Conservation (phyloP, 1,284 basidiomycete species). For the Gymnopus androsaceus region DNA sequence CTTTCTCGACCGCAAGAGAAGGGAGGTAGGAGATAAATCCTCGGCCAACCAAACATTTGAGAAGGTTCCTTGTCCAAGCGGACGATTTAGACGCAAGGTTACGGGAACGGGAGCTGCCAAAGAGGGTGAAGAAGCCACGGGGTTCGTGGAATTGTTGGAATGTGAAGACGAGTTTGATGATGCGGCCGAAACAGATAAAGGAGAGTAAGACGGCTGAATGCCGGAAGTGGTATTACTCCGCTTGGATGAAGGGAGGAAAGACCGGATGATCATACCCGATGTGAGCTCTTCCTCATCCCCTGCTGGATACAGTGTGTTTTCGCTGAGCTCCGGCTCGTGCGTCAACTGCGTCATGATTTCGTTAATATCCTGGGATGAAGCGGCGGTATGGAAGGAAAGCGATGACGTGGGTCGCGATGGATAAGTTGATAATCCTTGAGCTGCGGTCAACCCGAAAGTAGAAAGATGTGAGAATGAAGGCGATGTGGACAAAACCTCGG, state of each 20-base stretch:
- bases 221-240: conserved; percentile 19
- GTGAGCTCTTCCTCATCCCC: conserved; percentile 14
- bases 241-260: conserved; percentile 26
- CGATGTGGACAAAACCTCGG: conserved; percentile 15
- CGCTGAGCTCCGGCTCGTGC: conserved; percentile 1
- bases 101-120: conserved; percentile 14
- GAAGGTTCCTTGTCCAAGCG: conserved; percentile 76
- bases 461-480: conserved; percentile 13
- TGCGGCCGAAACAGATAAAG: conserved; percentile 6
- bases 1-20: conserved; percentile 42
- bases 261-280: conserved; percentile 22
- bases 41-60: conserved; percentile 76
- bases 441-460: neutral
- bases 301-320: conserved; percentile 5
- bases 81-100: conserved; percentile 48
- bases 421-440: conserved; percentile 2
- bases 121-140: neutral
- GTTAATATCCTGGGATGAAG: neutral
- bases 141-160: neutral
- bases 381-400: neutral
- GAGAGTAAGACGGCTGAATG: conserved; percentile 24
- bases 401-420: conserved; percentile 9
- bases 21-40: conserved; percentile 47
- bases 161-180: conserved; percentile 1
- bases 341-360: neutral